phyloP scores from a whole-genome alignment of 805 yeast genomes.

The Lipomyces lipofer region DNA sequence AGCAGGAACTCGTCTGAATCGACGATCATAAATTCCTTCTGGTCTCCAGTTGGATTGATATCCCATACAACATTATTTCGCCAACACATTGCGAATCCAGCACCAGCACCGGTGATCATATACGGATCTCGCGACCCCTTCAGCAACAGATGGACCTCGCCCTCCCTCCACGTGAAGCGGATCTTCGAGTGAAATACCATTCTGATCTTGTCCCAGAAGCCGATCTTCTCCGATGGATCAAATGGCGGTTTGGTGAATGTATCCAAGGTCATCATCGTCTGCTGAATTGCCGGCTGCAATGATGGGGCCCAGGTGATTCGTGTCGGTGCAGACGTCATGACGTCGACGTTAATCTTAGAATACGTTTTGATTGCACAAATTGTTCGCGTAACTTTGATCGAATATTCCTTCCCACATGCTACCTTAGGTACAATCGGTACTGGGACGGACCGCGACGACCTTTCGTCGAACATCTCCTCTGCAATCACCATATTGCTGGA shows the following conservation, averaged over 20 bases:
- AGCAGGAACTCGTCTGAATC: slow-evolving; percentile 62
- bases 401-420: slow-evolving; percentile 40
- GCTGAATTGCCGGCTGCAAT: slow-evolving; percentile 80
- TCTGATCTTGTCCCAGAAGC: slow-evolving; percentile 91
- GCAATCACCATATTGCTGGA: slow-evolving; percentile 68
- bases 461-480: slow-evolving; percentile 59
- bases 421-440: slow-evolving; percentile 59
- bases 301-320: slow-evolving; percentile 82
- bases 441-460: slow-evolving; percentile 57
- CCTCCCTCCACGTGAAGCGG: slow-evolving; percentile 44
- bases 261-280: slow-evolving; percentile 73
- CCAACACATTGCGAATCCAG: slow-evolving; percentile 81
- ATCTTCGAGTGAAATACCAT: slow-evolving; percentile 73
- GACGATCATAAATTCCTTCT: slow-evolving; percentile 65
- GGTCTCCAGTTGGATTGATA: slow-evolving; percentile 67
- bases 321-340: slow-evolving; percentile 59
- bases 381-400: slow-evolving; percentile 70
- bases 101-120: slow-evolving; percentile 58
- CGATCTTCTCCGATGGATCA: slow-evolving; percentile 81
- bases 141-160: slow-evolving; percentile 43
- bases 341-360: slow-evolving; percentile 57
- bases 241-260: slow-evolving; percentile 85
- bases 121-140: slow-evolving; percentile 74
- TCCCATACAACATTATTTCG: slow-evolving; percentile 58
- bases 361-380: slow-evolving; percentile 72